These are phyloP conservation scores for Favolaschia claudopus DNA, from an alignment of 768 basidiomycete genomes.

Conservation along the genomic window DNA sequence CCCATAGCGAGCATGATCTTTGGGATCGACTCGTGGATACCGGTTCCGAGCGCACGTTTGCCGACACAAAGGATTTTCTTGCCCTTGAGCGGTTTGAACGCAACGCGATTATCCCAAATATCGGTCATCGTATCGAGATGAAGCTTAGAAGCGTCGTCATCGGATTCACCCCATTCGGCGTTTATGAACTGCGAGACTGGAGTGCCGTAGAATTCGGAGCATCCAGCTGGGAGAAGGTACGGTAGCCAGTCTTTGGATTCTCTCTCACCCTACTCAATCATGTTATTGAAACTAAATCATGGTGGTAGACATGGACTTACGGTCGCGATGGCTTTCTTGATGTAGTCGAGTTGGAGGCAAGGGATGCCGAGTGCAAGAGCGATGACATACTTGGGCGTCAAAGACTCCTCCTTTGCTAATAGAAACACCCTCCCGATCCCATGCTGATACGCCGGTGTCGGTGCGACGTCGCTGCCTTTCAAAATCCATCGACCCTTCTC, in stretches of 20 bases:
- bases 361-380: constrained; percentile 90
- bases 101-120: constrained; percentile 65
- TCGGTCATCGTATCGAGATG: no score
- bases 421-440: constrained; percentile 67
- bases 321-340: constrained; percentile 46
- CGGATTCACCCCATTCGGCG: constrained; percentile 54
- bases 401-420: constrained; percentile 67
- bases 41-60: constrained; percentile 58
- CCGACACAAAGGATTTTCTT: constrained; percentile 70
- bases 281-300: neutral
- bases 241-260: constrained; percentile 63
- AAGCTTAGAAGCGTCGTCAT: no score
- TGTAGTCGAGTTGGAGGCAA: constrained; percentile 70
- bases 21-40: constrained; percentile 56
- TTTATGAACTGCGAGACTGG: constrained; percentile 56
- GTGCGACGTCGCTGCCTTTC: constrained; percentile 53
- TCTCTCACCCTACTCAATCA: constrained; percentile 34
- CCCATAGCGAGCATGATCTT: constrained; percentile 84
- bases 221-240: constrained; percentile 72
- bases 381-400: constrained; percentile 82
- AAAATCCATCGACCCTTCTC: constrained; percentile 62
- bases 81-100: constrained; percentile 63
- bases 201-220: constrained; percentile 40
- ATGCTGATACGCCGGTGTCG: constrained; percentile 49
- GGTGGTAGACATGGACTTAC: constrained; percentile 33